Conservation (phyloP, 2,329 filamentous ascomycete genomes). For the Colletotrichum tamarilloi region DNA sequence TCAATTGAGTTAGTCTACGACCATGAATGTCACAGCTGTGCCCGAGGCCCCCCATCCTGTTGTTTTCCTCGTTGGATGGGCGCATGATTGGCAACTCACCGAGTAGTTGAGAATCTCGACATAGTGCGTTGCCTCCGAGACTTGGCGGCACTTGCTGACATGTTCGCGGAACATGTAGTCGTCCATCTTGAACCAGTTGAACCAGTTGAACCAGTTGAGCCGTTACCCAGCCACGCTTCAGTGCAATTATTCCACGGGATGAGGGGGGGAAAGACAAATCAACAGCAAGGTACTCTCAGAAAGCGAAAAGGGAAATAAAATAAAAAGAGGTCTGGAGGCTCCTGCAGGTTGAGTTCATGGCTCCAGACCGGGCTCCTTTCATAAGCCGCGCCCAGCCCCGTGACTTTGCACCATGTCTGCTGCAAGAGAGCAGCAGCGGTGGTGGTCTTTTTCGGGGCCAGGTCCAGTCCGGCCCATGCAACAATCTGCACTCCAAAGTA, state of each 20-base stretch:
- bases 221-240: constrained; percentile 2
- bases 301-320: background rate
- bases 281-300: constrained; percentile 12
- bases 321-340: constrained; percentile 25
- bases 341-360: constrained; percentile 30
- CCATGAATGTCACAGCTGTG: background rate
- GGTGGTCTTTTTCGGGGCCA: background rate
- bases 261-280: background rate
- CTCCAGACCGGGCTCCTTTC: constrained; percentile 32
- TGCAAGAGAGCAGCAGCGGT: background rate
- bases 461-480: constrained; percentile 29
- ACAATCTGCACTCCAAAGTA: constrained; percentile 11
- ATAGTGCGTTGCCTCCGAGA: constrained; percentile 65
- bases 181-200: constrained; percentile 58
- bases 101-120: constrained; percentile 70
- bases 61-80: background rate
- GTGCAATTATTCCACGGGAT: background rate
- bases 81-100: constrained; percentile 50
- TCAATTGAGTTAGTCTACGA: constrained; percentile 9
- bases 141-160: constrained; percentile 59
- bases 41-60: background rate
- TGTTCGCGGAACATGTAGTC: constrained; percentile 66
- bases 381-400: constrained; percentile 35
- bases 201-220: constrained; percentile 20
- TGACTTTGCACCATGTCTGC: constrained; percentile 32